A percentile compares a stretch with the other conserved stretches of the same genome.
These are phyloP conservation scores for Massarina eburnea DNA, from an alignment of 2,329 filamentous ascomycete genomes.

Conservation along the genomic window DNA sequence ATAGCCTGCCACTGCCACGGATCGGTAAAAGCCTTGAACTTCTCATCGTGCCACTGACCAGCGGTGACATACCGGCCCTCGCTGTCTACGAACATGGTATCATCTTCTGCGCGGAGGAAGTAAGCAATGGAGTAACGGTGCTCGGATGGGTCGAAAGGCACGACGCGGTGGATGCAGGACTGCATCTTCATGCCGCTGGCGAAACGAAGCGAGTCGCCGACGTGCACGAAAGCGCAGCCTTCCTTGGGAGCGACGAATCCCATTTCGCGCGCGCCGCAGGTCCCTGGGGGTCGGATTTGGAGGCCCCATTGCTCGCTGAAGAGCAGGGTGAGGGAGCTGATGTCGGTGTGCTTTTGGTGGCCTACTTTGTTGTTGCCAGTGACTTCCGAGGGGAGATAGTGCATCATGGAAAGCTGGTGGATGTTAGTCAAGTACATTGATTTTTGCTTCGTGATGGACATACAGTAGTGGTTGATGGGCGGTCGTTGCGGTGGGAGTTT, in stretches of 20 bases:
- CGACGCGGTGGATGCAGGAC: conserved; percentile 61
- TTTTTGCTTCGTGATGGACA: conserved; percentile 1
- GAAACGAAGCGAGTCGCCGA: conserved; percentile 62
- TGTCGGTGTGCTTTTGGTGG: conserved; percentile 39
- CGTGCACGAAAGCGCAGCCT: conserved; percentile 59
- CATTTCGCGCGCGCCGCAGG: conserved; percentile 29
- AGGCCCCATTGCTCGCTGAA: conserved; percentile 61
- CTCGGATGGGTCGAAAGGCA: conserved; percentile 55
- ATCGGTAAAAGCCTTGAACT: conserved; percentile 34
- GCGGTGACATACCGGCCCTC: conserved; percentile 58
- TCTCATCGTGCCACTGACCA: conserved; percentile 40
- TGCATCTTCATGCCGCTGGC: conserved; percentile 56
- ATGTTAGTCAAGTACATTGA: conserved; percentile 1
- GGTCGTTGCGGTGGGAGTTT: conserved; percentile 34
- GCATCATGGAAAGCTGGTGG: conserved; percentile 33
- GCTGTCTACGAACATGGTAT: conserved; percentile 58
- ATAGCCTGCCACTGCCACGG: conserved; percentile 23
- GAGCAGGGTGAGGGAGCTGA: conserved; percentile 32
- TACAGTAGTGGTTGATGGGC: conserved; percentile 34
- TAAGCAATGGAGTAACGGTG: conserved; percentile 63
- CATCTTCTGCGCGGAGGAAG: conserved; percentile 60
- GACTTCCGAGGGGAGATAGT: conserved; percentile 30
- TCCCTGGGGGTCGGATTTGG: conserved; percentile 57
- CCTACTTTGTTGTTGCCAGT: conserved; percentile 26
- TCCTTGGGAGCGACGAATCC: conserved; percentile 52